Evolutionary conservation across 352 stramenopile genomes (phyloP).

Genomic region (Phytophthora palmivora): DNA sequence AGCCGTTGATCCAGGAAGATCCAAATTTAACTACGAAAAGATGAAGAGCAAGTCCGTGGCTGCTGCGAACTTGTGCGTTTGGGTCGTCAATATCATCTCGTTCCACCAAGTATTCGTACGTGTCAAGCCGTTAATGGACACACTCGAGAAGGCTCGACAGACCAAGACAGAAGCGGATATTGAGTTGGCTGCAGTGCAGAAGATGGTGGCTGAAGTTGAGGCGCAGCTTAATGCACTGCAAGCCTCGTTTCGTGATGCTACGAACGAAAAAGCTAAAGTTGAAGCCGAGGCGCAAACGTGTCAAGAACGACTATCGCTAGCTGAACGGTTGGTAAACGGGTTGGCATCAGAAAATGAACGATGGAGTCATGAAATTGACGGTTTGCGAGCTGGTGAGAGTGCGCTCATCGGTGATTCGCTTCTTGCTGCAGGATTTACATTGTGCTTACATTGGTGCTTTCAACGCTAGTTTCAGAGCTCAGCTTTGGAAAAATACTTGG

Average conservation of each 20-base stretch:
- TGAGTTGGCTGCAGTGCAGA: conserved; percentile 84
- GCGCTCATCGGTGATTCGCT: conserved; percentile 90
- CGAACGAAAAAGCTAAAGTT: conserved; percentile 90
- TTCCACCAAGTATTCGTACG: conserved; percentile 94
- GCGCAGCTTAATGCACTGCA: conserved; percentile 81
- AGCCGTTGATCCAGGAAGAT: conserved; percentile 87
- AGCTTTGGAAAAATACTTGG: conserved; percentile 90
- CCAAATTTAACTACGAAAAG: conserved; percentile 93
- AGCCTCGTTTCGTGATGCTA: conserved; percentile 83
- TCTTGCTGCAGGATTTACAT: conserved; percentile 89
- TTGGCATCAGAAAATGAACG: conserved; percentile 90
- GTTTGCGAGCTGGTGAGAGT: conserved; percentile 69
- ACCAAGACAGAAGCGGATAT: conserved; percentile 83
- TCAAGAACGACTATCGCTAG: conserved; percentile 87
- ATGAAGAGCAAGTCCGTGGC: conserved; percentile 94
- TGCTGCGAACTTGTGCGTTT: conserved; percentile 92
- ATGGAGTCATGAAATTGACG: conserved; percentile 90
- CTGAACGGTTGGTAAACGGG: conserved; percentile 89
- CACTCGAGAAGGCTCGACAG: conserved; percentile 79
- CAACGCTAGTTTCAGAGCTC: conserved; percentile 77
- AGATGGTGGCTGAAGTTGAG: conserved; percentile 87
- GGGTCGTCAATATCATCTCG: conserved; percentile 94
- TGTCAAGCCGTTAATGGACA: conserved; percentile 96
- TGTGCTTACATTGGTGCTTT: conserved; percentile 94
- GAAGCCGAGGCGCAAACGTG: conserved; percentile 89